Evolutionary conservation across 495 filamentous ascomycete species (phyloP).

Genomic region (Amorphotheca resinae): DNA sequence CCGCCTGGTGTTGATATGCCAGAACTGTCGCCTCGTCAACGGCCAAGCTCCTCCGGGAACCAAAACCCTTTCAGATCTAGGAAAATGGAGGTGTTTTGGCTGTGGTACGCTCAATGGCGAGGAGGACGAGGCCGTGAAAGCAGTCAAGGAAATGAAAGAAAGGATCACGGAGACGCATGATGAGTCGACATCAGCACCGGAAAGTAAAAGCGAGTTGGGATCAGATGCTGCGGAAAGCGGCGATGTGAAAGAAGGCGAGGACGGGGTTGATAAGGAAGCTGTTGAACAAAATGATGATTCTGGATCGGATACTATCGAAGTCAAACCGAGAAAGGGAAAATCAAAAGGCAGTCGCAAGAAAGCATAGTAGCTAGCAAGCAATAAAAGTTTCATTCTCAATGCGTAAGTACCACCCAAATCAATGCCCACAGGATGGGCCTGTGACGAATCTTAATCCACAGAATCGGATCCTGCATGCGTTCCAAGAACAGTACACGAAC

Average conservation of each 20-base stretch:
- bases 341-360: constrained; percentile 13
- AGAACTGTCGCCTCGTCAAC: constrained; percentile 76
- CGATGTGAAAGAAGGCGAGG: constrained; percentile 5
- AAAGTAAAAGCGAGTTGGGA: not conserved
- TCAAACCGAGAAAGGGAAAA: constrained; percentile 13
- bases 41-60: constrained; percentile 89
- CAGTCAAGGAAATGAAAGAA: constrained; percentile 33
- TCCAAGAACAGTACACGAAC: too few relatives aligned
- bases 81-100: constrained; percentile 76
- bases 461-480: too few relatives aligned
- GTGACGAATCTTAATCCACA: too few relatives aligned
- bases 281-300: constrained; percentile 7
- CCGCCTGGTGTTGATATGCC: constrained; percentile 78
- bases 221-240: constrained; percentile 1
- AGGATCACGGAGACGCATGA: constrained; percentile 4
- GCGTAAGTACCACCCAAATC: too few relatives aligned
- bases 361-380: too few relatives aligned
- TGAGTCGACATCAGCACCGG: not conserved
- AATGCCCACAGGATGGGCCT: too few relatives aligned
- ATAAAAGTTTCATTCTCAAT: too few relatives aligned
- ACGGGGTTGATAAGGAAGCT: constrained; percentile 1
- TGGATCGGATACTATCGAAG: constrained; percentile 12
- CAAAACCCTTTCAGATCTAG: constrained; percentile 64
- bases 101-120: constrained; percentile 80
- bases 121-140: constrained; percentile 57